phyloP scores from a whole-genome alignment of 371 early-diverging fungal species.

The Mortierella sp. region DNA sequence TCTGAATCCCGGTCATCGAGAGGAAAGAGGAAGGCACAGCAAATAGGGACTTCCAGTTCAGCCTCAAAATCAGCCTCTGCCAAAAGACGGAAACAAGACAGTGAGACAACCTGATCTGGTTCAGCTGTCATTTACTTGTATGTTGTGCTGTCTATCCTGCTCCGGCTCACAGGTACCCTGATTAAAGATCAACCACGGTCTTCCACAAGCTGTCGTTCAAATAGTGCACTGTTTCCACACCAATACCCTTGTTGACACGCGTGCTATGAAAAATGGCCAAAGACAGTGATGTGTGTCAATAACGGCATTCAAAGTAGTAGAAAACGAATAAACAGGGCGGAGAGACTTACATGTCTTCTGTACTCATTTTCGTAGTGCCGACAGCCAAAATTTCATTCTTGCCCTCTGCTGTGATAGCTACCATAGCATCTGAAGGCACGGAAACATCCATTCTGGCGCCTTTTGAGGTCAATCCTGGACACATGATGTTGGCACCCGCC shows the following conservation, averaged over 20 bases:
- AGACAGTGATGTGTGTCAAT: not conserved
- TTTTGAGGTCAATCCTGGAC: conserved; percentile 95
- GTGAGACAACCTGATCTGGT: no score
- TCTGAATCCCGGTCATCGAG: no score
- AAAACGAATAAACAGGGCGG: not conserved
- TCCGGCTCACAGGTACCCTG: no score
- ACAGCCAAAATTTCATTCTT: conserved; percentile 95
- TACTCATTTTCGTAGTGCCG: conserved; percentile 89
- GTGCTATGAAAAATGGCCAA: not conserved
- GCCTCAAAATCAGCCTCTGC: no score
- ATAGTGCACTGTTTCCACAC: conserved; percentile 89
- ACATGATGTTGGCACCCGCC: conserved; percentile 98
- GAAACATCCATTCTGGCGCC: conserved; percentile 87
- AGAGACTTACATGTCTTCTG: conserved; percentile 86
- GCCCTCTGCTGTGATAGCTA: conserved; percentile 95
- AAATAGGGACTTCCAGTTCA: no score
- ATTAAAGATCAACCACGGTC: conserved; percentile 54
- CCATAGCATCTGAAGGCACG: conserved; percentile 80
- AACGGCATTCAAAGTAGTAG: not conserved
- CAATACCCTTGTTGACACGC: conserved; percentile 90
- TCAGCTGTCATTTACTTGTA: no score
- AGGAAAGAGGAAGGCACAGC: no score
- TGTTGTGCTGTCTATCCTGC: no score
- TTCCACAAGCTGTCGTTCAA: conserved; percentile 93
- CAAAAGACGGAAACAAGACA: no score